Evolutionary conservation across 148 eudicot genomes (phyloP).

Genomic region (Silene latifolia): DNA sequence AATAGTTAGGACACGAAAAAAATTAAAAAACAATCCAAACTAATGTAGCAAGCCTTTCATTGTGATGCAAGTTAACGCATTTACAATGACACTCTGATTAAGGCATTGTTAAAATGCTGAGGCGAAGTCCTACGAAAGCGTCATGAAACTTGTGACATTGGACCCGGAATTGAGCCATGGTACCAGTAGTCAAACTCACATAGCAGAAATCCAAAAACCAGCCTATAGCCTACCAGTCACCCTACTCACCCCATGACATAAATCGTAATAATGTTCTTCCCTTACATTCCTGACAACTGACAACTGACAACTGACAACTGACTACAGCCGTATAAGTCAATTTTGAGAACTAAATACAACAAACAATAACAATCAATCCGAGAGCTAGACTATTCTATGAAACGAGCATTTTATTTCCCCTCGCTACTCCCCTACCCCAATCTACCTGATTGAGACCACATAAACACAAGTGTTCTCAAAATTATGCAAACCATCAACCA

Average conservation of each 20-base stretch:
- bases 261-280: neutral
- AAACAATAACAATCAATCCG: neutral
- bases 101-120: neutral
- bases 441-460: neutral
- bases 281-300: neutral
- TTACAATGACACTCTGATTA: neutral
- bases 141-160: slow-evolving; percentile 1
- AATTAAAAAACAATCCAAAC: too few relatives aligned
- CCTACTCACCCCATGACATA: slow-evolving; percentile 4
- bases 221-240: neutral
- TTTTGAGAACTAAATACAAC: neutral
- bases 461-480: neutral
- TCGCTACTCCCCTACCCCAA: neutral
- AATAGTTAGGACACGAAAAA: too few relatives aligned
- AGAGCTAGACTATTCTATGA: slow-evolving; percentile 2
- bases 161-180: neutral
- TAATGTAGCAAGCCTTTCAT: too few relatives aligned
- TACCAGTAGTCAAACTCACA: slow-evolving; percentile 11
- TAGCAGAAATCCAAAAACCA: neutral
- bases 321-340: neutral
- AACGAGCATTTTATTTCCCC: neutral
- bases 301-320: too few relatives aligned
- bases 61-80: neutral
- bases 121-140: neutral
- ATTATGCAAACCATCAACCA: neutral